Evolutionary conservation across 495 filamentous ascomycete species (phyloP).

Genomic region (Aspergillus cavernicola): DNA sequence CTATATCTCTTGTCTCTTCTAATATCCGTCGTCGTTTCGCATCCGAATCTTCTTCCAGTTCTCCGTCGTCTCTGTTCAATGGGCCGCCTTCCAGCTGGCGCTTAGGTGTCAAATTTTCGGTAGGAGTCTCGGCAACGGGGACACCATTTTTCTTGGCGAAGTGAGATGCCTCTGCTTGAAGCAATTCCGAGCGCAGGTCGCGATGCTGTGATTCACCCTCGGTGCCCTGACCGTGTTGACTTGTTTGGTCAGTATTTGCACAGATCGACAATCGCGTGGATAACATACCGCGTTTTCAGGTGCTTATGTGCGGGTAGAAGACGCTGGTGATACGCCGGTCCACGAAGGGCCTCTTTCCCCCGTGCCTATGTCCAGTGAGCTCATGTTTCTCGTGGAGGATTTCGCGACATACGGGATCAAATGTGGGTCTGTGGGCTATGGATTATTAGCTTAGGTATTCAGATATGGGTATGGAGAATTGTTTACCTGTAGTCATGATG

Average conservation of each 20-base stretch:
- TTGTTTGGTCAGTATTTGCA: slow-evolving; percentile 25
- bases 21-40: slow-evolving; percentile 83
- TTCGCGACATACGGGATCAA: slow-evolving; percentile 71
- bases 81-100: slow-evolving; percentile 57
- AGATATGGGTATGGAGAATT: too few species aligned
- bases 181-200: slow-evolving; percentile 86
- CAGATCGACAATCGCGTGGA: not conserved
- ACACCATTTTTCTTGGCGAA: slow-evolving; percentile 77
- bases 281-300: slow-evolving; percentile 73
- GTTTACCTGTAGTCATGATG: slow-evolving; percentile 65
- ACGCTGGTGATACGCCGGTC: slow-evolving; percentile 93
- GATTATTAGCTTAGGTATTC: slow-evolving; percentile 21
- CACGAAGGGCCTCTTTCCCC: slow-evolving; percentile 91
- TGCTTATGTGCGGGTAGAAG: slow-evolving; percentile 89
- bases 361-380: slow-evolving; percentile 58
- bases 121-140: slow-evolving; percentile 36
- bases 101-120: slow-evolving; percentile 50
- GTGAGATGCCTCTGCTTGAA: slow-evolving; percentile 82
- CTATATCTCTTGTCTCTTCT: slow-evolving; percentile 84
- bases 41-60: slow-evolving; percentile 65
- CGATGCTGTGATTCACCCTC: slow-evolving; percentile 68
- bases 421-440: slow-evolving; percentile 78
- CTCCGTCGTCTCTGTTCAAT: slow-evolving; percentile 25
- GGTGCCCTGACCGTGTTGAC: slow-evolving; percentile 84
- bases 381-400: slow-evolving; percentile 4